Base-by-base conservation (phyloP, 257 asterid species). In the Plantago elongata region DNA sequence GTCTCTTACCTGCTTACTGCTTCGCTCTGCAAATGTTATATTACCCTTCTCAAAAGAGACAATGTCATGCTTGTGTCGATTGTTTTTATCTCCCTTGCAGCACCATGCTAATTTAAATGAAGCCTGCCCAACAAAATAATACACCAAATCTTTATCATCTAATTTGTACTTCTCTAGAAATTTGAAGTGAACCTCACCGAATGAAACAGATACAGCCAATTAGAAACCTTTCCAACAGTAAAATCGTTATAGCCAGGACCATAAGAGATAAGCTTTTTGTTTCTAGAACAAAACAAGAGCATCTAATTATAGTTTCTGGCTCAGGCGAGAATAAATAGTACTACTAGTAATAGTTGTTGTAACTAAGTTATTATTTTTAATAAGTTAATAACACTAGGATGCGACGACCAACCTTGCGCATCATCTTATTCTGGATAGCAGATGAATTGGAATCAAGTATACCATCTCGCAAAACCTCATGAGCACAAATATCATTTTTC, bases 11-110 rank as follows among this genome's bases (percentile, higher is more conserved):
- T 92, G 97, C 71, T 84, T 92, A 66, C 94, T 92, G 77, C 96
- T 92, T 58, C 99, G 95, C 70, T 83, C 97, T 9, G 97, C 95
- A 62, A 97, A 81, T 67, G 96, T 86, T 74, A 92, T 92, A 75
- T 92, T 76, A 56, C 99, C 99, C 78, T 80, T 84, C 70, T 89
- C 99, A 71, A 92, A 92, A 45, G 99, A 92, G 73, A 92, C 99
- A 52, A 92, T 68, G 65, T 92, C 97, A 47, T 86, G 99, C 69
- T 86, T 92, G 81, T 89, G 88, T 72, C 87, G 95, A 67, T 92
- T 85, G 69, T 84, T 77, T 74, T 83, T 89, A 57, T 89, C 95
- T 61, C 97, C 99, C 69, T 92, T 92, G 85, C 87, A 86, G 77
- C 79, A 80, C 99, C 99, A 92, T 57, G 99, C 80, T 22, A 92